A percentile compares a stretch with the other conserved stretches of the same genome.
Conservation (phyloP, 495 filamentous ascomycete genomes). For the Collariella sp. region DNA sequence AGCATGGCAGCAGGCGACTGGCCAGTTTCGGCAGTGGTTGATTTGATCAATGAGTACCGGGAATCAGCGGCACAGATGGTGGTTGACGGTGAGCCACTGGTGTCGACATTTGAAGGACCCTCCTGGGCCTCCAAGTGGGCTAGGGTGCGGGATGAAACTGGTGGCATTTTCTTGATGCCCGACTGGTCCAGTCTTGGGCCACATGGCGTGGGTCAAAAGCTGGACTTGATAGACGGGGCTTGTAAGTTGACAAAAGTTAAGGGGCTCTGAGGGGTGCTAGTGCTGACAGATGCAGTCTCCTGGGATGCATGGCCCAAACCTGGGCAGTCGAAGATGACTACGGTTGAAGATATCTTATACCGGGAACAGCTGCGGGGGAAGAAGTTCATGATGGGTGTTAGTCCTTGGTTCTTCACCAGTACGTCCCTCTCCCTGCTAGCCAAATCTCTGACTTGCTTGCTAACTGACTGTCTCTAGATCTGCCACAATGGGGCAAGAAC, state of each 20-base stretch:
- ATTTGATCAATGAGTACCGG: constrained; percentile 51
- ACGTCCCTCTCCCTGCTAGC: constrained; percentile 9
- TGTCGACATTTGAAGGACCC: constrained; percentile 65
- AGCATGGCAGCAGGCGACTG: constrained; percentile 46
- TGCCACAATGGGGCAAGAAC: constrained; percentile 62
- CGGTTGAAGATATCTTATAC: constrained; percentile 47
- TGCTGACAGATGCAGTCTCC: constrained; percentile 36
- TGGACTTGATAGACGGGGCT: constrained; percentile 50
- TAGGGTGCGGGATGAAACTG: constrained; percentile 42
- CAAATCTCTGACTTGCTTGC: not conserved
- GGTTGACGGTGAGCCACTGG: constrained; percentile 50
- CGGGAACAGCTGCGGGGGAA: constrained; percentile 43
- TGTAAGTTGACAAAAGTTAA: constrained; percentile 35
- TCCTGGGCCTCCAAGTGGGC: constrained; percentile 50
- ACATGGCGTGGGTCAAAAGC: constrained; percentile 34
- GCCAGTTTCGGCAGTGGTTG: constrained; percentile 46
- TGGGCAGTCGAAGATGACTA: constrained; percentile 45
- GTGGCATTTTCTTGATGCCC: constrained; percentile 52
- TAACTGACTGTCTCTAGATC: constrained; percentile 35
- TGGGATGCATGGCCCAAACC: constrained; percentile 69
- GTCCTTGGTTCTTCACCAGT: constrained; percentile 64
- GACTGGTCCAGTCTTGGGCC: constrained; percentile 56
- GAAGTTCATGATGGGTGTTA: constrained; percentile 72
- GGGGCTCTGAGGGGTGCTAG: no score
- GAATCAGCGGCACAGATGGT: constrained; percentile 44